Evolutionary conservation across 306 rosid genomes (phyloP).

Genomic region (Inga laurina): DNA sequence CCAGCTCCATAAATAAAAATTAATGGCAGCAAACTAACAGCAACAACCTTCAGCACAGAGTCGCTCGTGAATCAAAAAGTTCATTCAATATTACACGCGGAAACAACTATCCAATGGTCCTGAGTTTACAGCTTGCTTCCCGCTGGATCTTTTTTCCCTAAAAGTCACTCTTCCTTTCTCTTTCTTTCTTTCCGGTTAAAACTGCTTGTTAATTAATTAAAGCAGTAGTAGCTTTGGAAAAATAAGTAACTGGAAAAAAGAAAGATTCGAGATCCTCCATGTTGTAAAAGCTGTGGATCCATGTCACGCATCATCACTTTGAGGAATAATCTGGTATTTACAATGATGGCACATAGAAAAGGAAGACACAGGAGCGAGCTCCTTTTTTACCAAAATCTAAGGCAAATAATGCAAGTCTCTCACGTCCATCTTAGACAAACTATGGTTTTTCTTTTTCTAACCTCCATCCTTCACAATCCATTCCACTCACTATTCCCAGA

Average conservation of each 20-base stretch:
- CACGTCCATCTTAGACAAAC: not conserved
- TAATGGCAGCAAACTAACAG: not conserved
- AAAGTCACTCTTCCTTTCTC: not conserved
- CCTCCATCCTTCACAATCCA: not conserved
- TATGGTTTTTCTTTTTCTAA: no score
- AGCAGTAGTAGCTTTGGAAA: not conserved
- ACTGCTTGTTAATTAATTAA: not conserved
- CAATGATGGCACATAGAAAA: not conserved
- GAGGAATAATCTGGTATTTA: not conserved
- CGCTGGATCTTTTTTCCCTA: not conserved
- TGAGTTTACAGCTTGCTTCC: not conserved
- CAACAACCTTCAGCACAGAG: constrained; percentile 17
- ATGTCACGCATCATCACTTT: not conserved
- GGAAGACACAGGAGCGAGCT: not conserved
- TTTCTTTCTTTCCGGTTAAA: not conserved
- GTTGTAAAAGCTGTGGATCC: not conserved
- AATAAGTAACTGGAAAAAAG: not conserved
- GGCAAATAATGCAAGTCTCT: not conserved
- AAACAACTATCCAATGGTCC: not conserved
- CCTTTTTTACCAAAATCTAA: constrained; percentile 1
- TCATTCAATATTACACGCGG: not conserved
- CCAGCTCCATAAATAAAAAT: not conserved
- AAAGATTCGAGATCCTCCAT: not conserved
- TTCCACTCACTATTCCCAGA: constrained; percentile 2
- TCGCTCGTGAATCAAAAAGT: constrained; percentile 10